These are phyloP conservation scores for Phialophora macrospora DNA, from an alignment of 2,329 filamentous ascomycete genomes.

Conservation along the genomic window DNA sequence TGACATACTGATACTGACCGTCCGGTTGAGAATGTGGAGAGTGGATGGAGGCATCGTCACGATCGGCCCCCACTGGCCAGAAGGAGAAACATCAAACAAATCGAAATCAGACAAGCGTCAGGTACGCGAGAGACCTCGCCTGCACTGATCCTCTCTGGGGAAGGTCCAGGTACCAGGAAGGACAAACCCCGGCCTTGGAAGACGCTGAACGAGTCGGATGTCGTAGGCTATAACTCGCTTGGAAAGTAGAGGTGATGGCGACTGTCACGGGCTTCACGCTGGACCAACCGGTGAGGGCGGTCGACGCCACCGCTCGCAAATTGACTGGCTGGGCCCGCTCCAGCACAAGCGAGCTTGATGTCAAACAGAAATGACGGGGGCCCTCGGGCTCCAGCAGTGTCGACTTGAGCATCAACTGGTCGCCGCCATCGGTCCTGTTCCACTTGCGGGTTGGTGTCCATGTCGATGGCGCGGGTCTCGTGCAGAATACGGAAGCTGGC, in stretches of 20 bases:
- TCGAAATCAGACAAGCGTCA: constrained; percentile 11
- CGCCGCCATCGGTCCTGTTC: background rate
- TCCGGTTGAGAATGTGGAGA: constrained; percentile 28
- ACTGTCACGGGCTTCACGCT: constrained; percentile 6
- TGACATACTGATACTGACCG: constrained; percentile 23
- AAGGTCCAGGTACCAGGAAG: constrained; percentile 16
- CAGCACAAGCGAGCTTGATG: constrained; percentile 6
- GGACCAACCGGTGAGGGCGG: background rate
- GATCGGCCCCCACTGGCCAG: background rate
- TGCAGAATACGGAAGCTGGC: background rate
- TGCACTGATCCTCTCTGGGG: constrained; percentile 13
- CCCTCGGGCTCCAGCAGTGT: background rate
- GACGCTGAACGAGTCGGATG: background rate
- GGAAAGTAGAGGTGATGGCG: constrained; percentile 14
- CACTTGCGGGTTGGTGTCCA: background rate
- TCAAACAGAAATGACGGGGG: background rate
- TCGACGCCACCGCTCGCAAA: background rate
- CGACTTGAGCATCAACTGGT: background rate
- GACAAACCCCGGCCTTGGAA: background rate
- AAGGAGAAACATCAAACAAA: constrained; percentile 9
- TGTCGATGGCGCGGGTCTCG: background rate
- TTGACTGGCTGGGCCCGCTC: background rate
- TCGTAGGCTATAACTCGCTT: background rate
- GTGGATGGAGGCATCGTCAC: constrained; percentile 22
- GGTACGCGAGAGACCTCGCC: constrained; percentile 8